A percentile compares a stretch with the other conserved stretches of the same genome.
Evolutionary conservation across 768 basidiomycete species (phyloP).

Genomic region (Mycena olivaceomarginata): DNA sequence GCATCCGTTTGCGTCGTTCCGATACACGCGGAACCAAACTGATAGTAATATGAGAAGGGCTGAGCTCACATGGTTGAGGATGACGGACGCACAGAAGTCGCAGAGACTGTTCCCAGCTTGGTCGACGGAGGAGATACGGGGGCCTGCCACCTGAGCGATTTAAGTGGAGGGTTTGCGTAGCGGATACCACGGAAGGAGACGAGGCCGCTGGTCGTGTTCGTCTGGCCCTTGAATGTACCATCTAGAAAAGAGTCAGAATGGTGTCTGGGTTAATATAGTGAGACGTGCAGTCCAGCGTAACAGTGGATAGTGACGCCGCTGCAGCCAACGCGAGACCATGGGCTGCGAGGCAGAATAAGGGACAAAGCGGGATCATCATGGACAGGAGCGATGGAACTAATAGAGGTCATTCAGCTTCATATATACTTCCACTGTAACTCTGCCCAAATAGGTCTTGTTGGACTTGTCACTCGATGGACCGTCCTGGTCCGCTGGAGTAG

Average conservation of each 20-base stretch:
- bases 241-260: conserved; percentile 50
- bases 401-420: not conserved
- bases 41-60: not conserved
- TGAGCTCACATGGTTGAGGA: not conserved
- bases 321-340: not conserved
- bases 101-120: conserved; percentile 58
- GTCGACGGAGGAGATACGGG: conserved; percentile 60
- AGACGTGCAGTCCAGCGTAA: conserved; percentile 51
- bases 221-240: conserved; percentile 59
- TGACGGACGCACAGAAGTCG: conserved; percentile 52
- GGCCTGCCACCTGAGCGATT: conserved; percentile 61
- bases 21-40: conserved; percentile 62
- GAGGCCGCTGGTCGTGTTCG: conserved; percentile 54
- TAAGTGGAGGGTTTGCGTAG: conserved; percentile 65
- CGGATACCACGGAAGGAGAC: conserved; percentile 64
- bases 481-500: not conserved
- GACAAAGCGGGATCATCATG: not conserved
- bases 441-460: not conserved
- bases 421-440: not conserved
- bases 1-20: conserved; percentile 53
- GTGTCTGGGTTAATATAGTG: not conserved
- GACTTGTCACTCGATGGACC: not conserved
- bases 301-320: conserved; percentile 33
- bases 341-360: not conserved
- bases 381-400: not conserved